A percentile compares a stretch with the other conserved stretches of the same genome.
Conservation (phyloP, 2,329 filamentous ascomycete species). For the Zasmidium angulare region DNA sequence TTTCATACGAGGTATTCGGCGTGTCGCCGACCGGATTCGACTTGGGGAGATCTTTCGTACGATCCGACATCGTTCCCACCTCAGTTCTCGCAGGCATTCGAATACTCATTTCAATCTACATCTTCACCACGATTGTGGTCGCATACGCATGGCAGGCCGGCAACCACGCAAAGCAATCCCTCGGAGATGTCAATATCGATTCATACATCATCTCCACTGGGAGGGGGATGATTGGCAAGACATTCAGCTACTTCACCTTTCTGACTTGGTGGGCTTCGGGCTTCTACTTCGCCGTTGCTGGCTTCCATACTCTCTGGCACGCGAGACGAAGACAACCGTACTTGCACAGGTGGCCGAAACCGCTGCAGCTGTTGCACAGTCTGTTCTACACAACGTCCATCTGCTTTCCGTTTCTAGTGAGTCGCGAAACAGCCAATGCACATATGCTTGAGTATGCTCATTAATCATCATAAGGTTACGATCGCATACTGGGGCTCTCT, state of each 20-base stretch:
- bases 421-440: not conserved
- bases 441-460: not conserved
- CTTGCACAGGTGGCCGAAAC: not conserved
- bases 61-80: conserved; percentile 13
- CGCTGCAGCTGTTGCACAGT: not conserved
- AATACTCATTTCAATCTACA: conserved; percentile 13
- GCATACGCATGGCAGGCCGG: conserved; percentile 15
- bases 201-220: conserved; percentile 8
- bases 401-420: not conserved
- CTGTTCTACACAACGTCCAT: not conserved
- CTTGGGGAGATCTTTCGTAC: conserved; percentile 5
- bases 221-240: conserved; percentile 10
- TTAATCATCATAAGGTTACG: not conserved
- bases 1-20: not conserved
- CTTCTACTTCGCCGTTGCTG: conserved; percentile 16
- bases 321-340: not conserved
- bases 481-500: conserved; percentile 17
- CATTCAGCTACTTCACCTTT: conserved; percentile 21
- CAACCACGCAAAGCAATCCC: conserved; percentile 4
- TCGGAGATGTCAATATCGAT: conserved; percentile 13
- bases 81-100: conserved; percentile 4
- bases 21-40: conserved; percentile 8
- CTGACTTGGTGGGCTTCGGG: conserved; percentile 16
- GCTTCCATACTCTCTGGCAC: conserved; percentile 14
- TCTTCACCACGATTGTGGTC: conserved; percentile 17